A percentile compares a stretch with the other conserved stretches of the same genome.
Evolutionary conservation across 2,329 filamentous ascomycete genomes (phyloP).

Genomic region (Fusarium sp.): DNA sequence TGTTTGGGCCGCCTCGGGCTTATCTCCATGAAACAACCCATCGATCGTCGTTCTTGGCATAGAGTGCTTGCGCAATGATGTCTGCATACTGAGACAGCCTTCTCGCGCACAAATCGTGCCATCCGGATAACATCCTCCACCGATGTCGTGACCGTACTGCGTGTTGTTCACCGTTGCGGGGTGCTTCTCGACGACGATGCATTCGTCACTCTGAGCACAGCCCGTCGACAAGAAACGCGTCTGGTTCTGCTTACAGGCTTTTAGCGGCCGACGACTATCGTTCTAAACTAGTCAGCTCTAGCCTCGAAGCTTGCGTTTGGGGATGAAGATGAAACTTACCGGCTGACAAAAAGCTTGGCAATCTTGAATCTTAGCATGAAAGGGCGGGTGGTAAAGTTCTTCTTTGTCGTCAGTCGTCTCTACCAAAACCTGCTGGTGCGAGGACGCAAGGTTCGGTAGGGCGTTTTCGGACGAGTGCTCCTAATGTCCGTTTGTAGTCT

Average conservation of each 20-base stretch:
- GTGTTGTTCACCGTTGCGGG: constrained; percentile 20
- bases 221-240: constrained; percentile 7
- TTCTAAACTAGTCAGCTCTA: constrained; percentile 16
- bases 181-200: constrained; percentile 13
- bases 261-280: constrained; percentile 19
- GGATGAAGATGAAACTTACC: constrained; percentile 19
- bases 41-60: constrained; percentile 17
- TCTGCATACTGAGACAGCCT: constrained; percentile 19
- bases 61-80: constrained; percentile 35
- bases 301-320: not conserved
- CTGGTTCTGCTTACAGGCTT: constrained; percentile 10
- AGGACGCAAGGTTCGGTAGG: not conserved
- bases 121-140: constrained; percentile 27
- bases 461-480: constrained; percentile 2
- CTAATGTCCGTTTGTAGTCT: constrained; percentile 11
- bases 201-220: constrained; percentile 26
- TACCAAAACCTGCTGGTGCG: not conserved
- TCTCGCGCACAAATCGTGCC: constrained; percentile 27
- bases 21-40: not conserved
- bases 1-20: constrained; percentile 2
- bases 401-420: not conserved
- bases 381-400: constrained; percentile 10
- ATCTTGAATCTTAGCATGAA: constrained; percentile 6
- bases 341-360: constrained; percentile 25
- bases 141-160: constrained; percentile 17